phyloP scores from a whole-genome alignment of 75 land plant genomes.

The Gnetum montanum region DNA sequence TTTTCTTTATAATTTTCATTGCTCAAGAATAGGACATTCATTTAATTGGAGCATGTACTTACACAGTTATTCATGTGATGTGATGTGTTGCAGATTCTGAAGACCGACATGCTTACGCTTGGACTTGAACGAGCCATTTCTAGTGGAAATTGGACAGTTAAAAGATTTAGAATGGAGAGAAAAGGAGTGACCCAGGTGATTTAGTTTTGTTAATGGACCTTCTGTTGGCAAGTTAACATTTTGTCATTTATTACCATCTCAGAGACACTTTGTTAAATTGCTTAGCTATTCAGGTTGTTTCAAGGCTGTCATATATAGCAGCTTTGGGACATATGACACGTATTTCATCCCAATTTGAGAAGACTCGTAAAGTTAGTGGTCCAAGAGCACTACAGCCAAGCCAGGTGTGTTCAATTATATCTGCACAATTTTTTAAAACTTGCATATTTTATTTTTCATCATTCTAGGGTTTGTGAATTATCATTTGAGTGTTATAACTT shows the following conservation, averaged over 20 bases:
- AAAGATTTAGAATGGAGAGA: slow-evolving; percentile 78
- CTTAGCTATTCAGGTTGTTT: slow-evolving; percentile 47
- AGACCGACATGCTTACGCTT: slow-evolving; percentile 33
- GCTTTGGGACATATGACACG: slow-evolving; percentile 90
- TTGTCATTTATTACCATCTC: neutral
- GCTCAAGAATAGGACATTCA: too few species aligned
- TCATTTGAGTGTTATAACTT: neutral
- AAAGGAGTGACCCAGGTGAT: slow-evolving; percentile 93
- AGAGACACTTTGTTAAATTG: too few species aligned
- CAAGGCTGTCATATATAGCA: slow-evolving; percentile 84
- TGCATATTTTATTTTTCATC: too few species aligned
- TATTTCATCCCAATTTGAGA: slow-evolving; percentile 92
- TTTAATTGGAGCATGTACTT: too few species aligned
- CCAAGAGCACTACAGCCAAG: slow-evolving; percentile 99
- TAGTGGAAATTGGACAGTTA: slow-evolving; percentile 87
- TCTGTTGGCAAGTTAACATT: neutral
- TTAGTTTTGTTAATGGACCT: too few species aligned
- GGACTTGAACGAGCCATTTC: slow-evolving; percentile 90
- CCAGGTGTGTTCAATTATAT: slow-evolving; percentile 73
- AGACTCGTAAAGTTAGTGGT: slow-evolving; percentile 98
- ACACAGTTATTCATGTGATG: slow-evolving; percentile 4
- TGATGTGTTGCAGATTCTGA: slow-evolving; percentile 42
- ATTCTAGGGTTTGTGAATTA: neutral
- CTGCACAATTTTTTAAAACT: too few species aligned
- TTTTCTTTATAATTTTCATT: too few species aligned